phyloP scores from a whole-genome alignment of 129 eudicot genomes.

The sunflower (Helianthus annuus) region HanXRQr2.0-SUNRISE NC_035434.2:171689805-171690304 shows the following conservation, averaged over 20 bases:
- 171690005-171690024: slow-evolving; percentile 49
- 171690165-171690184: slow-evolving; percentile 5
- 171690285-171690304: slow-evolving; percentile 52
- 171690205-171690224: neutral
- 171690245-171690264: slow-evolving; percentile 53
- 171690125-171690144: neutral
- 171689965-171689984: neutral
- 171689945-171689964: too few relatives aligned
- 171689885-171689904: too few relatives aligned
- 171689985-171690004: neutral
- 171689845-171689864: too few relatives aligned
- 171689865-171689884: too few relatives aligned
- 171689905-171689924: too few relatives aligned
- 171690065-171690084: slow-evolving; percentile 64
- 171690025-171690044: slow-evolving; percentile 59
- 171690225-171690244: slow-evolving; percentile 12
- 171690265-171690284: slow-evolving; percentile 62
- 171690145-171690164: slow-evolving; percentile 6
- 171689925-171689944: too few relatives aligned
- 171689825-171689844: too few relatives aligned
- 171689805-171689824: too few relatives aligned
- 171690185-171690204: neutral
- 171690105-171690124: slow-evolving; percentile 4
- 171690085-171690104: slow-evolving; percentile 55
- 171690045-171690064: slow-evolving; percentile 66